phyloP scores from a whole-genome alignment of 2,329 filamentous ascomycete species.

The Nigrograna mackinnonii region DNA sequence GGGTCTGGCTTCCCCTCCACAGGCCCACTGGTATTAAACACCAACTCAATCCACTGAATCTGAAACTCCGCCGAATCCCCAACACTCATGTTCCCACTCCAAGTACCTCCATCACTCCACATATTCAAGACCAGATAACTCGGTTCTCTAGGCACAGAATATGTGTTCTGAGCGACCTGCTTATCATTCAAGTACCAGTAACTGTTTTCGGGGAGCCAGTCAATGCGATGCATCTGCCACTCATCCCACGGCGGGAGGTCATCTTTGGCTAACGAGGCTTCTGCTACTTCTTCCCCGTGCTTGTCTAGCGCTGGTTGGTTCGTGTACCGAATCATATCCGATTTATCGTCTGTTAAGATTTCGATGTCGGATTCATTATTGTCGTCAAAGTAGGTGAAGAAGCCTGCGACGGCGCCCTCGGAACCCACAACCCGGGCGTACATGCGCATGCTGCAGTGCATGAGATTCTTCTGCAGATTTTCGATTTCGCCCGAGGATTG shows the following conservation, averaged over 20 bases:
- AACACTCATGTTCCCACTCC: constrained; percentile 62
- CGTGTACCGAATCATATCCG: constrained; percentile 55
- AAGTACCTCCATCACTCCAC: constrained; percentile 64
- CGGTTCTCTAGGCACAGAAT: constrained; percentile 59
- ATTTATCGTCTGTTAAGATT: constrained; percentile 54
- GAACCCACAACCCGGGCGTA: constrained; percentile 49
- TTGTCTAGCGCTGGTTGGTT: constrained; percentile 61
- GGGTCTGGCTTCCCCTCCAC: constrained; percentile 23
- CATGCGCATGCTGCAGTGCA: constrained; percentile 53
- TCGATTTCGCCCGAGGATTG: constrained; percentile 56
- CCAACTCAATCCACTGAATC: constrained; percentile 66
- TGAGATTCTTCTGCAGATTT: constrained; percentile 47
- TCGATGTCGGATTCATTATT: constrained; percentile 57
- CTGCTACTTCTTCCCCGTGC: constrained; percentile 48
- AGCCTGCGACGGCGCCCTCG: constrained; percentile 53
- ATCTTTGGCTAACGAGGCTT: constrained; percentile 54
- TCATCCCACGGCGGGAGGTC: constrained; percentile 56
- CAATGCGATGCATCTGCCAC: constrained; percentile 63
- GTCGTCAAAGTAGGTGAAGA: constrained; percentile 59
- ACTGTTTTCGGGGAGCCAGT: constrained; percentile 59
- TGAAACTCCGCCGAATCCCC: constrained; percentile 58
- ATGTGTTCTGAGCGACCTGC: constrained; percentile 56
- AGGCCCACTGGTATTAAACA: constrained; percentile 50
- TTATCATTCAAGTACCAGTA: constrained; percentile 61
- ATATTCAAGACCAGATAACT: constrained; percentile 61